Percentiles rank a stretch among this genome's conserved stretches.
Evolutionary conservation across 2,329 filamentous ascomycete genomes (phyloP).

Genomic region (Aspergillus sp.): DNA sequence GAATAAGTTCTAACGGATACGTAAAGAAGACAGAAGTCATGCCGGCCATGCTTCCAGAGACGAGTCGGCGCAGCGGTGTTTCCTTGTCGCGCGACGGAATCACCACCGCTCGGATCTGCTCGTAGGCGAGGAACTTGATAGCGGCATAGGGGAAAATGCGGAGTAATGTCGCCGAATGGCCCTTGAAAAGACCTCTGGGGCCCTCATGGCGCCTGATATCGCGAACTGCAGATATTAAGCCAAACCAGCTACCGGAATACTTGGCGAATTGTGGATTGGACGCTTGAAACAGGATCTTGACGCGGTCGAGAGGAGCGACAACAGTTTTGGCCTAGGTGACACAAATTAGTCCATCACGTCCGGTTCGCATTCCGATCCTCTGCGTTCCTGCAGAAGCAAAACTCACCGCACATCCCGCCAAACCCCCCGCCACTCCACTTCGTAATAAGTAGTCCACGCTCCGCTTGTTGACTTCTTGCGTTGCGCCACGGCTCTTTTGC

Average conservation of each 20-base stretch:
- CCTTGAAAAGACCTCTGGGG: conserved; percentile 76
- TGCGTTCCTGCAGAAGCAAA: conserved; percentile 3
- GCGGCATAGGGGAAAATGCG: conserved; percentile 97
- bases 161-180: conserved; percentile 89
- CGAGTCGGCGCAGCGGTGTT: conserved; percentile 69
- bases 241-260: conserved; percentile 86
- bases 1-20: conserved; percentile 89
- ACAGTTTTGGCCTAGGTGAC: conserved; percentile 79
- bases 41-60: conserved; percentile 57
- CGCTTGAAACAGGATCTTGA: conserved; percentile 98
- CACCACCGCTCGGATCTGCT: conserved; percentile 81
- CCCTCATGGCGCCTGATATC: conserved; percentile 81
- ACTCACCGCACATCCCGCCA: conserved; percentile 88
- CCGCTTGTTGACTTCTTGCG: conserved; percentile 62
- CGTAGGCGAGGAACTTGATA: conserved; percentile 97
- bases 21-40: conserved; percentile 94
- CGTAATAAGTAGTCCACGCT: conserved; percentile 81
- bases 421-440: conserved; percentile 80
- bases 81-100: conserved; percentile 74
- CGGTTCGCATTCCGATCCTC: not conserved
- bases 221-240: conserved; percentile 76
- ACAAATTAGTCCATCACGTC: conserved; percentile 12
- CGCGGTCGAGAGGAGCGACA: conserved; percentile 91
- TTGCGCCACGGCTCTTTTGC: conserved; percentile 17
- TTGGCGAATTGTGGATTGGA: conserved; percentile 92